Evolutionary conservation across 2,329 filamentous ascomycete species (phyloP).

Genomic region (Phyllosticta capitalensis): DNA sequence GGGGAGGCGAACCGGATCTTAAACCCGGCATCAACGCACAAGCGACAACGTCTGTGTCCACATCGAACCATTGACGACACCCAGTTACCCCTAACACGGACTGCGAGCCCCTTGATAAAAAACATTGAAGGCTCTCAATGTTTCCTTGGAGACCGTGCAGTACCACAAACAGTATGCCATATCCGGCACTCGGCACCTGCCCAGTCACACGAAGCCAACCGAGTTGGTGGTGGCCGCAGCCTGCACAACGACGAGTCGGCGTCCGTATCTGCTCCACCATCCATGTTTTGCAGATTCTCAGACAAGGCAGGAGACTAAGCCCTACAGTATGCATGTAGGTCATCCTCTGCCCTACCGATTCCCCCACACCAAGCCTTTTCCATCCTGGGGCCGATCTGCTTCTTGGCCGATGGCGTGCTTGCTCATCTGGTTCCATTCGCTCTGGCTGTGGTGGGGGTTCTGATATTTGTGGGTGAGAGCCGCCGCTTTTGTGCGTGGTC

Average conservation of each 20-base stretch:
- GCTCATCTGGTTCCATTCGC: neutral
- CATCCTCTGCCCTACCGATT: neutral
- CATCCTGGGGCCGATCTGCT: neutral
- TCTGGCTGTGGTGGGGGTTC: no score
- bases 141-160: neutral
- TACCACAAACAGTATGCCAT: neutral
- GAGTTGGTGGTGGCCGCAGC: neutral
- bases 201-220: neutral
- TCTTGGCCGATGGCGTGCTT: neutral
- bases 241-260: neutral
- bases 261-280: neutral
- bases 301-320: neutral
- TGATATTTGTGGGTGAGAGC: no score
- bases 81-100: neutral
- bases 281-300: neutral
- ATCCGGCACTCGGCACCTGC: neutral
- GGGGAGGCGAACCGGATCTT: neutral
- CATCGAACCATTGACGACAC: neutral
- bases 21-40: neutral
- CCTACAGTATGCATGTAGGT: neutral
- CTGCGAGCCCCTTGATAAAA: neutral
- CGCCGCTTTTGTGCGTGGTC: no score
- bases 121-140: neutral
- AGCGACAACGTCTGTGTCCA: neutral
- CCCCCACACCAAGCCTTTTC: neutral